Percentiles rank a stretch among this genome's conserved stretches.
Evolutionary conservation across 2,329 filamentous ascomycete genomes (phyloP).

Genomic region (Diaporthe batatas): DNA sequence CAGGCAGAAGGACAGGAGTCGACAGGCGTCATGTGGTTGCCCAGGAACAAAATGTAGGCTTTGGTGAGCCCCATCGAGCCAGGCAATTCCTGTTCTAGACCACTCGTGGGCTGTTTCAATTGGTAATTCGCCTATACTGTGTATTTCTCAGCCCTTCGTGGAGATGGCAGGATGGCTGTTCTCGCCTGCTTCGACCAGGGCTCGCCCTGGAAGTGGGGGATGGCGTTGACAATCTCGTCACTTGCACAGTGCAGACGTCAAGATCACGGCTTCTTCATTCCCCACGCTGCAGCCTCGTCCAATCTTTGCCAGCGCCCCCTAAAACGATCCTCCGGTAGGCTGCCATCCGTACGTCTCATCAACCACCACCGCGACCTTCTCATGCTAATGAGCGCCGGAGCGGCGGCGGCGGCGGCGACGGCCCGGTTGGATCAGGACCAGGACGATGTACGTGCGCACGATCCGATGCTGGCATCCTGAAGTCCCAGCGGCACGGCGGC

Average conservation of each 20-base stretch:
- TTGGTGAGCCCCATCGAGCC: constrained; percentile 9
- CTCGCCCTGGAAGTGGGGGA: constrained; percentile 34
- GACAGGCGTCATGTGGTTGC: constrained; percentile 12
- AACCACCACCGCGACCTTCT: not conserved
- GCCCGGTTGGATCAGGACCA: not conserved
- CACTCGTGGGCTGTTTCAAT: constrained; percentile 28
- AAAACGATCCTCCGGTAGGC: not conserved
- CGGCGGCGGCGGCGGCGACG: not conserved
- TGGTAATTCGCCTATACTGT: not conserved
- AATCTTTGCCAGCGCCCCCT: constrained; percentile 2
- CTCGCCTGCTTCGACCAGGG: constrained; percentile 14
- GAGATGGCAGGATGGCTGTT: constrained; percentile 30
- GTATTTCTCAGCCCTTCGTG: constrained; percentile 34
- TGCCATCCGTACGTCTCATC: constrained; percentile 10
- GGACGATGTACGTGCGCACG: too few relatives aligned
- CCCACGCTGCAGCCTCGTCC: not conserved
- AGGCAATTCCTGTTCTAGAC: constrained; percentile 32
- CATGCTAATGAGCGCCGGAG: not conserved
- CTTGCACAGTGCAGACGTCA: constrained; percentile 26
- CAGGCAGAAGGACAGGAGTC: constrained; percentile 3
- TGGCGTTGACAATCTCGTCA: constrained; percentile 30
- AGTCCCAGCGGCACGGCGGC: not conserved
- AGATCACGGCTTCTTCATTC: not conserved
- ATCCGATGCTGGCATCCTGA: not conserved
- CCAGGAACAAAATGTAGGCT: not conserved